Evolutionary conservation across 257 asterid genomes (phyloP).

Genomic region (Cordia subcordata): DNA sequence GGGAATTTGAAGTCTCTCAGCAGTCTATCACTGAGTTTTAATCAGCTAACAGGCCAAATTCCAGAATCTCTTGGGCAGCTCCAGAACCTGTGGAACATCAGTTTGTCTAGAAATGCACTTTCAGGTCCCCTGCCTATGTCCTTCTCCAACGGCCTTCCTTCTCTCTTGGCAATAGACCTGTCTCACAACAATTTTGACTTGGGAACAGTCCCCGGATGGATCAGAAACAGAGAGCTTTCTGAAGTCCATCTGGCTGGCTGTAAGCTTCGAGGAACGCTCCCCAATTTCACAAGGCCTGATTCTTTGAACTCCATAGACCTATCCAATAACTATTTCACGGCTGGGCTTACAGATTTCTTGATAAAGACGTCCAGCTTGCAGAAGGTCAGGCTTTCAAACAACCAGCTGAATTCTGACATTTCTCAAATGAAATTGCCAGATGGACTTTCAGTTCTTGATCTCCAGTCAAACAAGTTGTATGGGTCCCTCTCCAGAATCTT

Average conservation of each 20-base stretch:
- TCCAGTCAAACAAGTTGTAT: conserved; percentile 57
- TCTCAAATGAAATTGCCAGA: conserved; percentile 55
- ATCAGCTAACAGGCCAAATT: conserved; percentile 64
- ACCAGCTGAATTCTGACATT: conserved; percentile 48
- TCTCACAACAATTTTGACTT: conserved; percentile 61
- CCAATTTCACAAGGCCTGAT: conserved; percentile 64
- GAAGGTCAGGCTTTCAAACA: conserved; percentile 55
- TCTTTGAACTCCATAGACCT: conserved; percentile 66
- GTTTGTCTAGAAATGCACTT: conserved; percentile 60
- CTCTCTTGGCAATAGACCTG: conserved; percentile 66
- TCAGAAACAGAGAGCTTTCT: conserved; percentile 58
- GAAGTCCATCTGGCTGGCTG: conserved; percentile 72
- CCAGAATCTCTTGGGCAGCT: conserved; percentile 64
- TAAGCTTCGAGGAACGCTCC: conserved; percentile 62
- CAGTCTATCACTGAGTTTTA: conserved; percentile 51
- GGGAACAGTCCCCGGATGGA: conserved; percentile 70
- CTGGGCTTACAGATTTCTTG: conserved; percentile 56
- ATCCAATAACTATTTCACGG: conserved; percentile 61
- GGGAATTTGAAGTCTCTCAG: conserved; percentile 60
- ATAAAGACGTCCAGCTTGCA: conserved; percentile 50
- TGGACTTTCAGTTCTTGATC: conserved; percentile 56
- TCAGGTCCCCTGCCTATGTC: conserved; percentile 58
- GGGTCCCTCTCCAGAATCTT: conserved; percentile 62
- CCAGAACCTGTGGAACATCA: conserved; percentile 71
- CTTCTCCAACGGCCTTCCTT: conserved; percentile 50